Evolutionary conservation across 495 filamentous ascomycete genomes (phyloP), one percentile per base, ranked within the genome.

Genomic region (Tetracladium setigerum): DNA sequence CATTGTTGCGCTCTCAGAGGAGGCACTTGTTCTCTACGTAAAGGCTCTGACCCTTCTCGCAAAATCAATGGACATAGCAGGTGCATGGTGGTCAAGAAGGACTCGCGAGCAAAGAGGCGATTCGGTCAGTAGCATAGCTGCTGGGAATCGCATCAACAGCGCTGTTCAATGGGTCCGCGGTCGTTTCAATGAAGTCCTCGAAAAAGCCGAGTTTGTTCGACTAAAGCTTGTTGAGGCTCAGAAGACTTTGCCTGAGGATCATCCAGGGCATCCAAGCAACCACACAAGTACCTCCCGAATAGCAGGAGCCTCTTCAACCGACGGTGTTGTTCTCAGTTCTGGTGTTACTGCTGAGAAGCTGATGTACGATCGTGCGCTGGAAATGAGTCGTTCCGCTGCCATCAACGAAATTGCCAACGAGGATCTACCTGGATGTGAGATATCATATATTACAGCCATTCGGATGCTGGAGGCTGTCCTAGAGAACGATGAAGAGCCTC

Each of bases 321-420:
- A 71, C 32, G 70, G 71, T 0, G 71, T 76, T 10, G 60, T 71
- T 15, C 53, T 86, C 12, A 79, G 72, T 2, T 70, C 78, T 5
- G 91, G 91, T 5, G 79, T 96, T 34, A 95, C 89, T 16, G 92
- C 92, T 0, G 92, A 96, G 67, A 95, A 87, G 64, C 66, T 98
- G 39, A 98, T 98, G 94, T 98, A 95, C 55, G 94, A 98, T 53
- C 87, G 92, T 12, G 92, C 92, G 3, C 65, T 95, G 17, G 92
- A 98, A 62, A 95, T 98, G 92, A 95, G 88, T 55, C 81, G 89
- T 32, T 77, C 86, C 2, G 89, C 92, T 5, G 92, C 92, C 3
- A 91, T 97, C 59, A 95, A 90, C 55, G 92, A 98, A 66, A 82
- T 97, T 43, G 87, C 91, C 8, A 84, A 87, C 41, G 86, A 94